Evolutionary conservation across 1,139 yeast species (phyloP), one percentile per base, ranked within the genome.

Genomic region (Blastobotrys aristatus): DNA sequence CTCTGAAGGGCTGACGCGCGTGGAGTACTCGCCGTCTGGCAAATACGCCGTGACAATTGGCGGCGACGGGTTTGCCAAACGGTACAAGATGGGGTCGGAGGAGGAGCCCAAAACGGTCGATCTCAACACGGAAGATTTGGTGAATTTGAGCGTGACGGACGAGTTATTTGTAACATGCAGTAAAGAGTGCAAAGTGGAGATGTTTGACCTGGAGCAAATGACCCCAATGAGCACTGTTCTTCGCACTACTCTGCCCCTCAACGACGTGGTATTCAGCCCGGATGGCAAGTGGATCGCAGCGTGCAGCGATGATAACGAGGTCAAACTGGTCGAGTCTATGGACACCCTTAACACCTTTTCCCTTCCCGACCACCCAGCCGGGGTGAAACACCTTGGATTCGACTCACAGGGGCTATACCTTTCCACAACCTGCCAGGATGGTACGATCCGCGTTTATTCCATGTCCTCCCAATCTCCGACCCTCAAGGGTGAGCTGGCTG

Each of bases 301-400:
- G 48, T 92, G 88, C 26, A 94, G 96, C 46, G 94, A 87, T 58
- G 94, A 85, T 53, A 74, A 77, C 46, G 78, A 79, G 52, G 70
- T 85, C 48, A 71, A 73, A 8, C 59, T 87, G 1, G 68, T 85
- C 2, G 82, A 79, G 52, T 58, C 76, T 16, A 67, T 66, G n/a
- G 72, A 73, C 36, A 68, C 69, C 22, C 60, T 65, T 2, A 57
- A 60, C 11, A 61, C 67, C 2, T 59, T 66, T 22, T 68, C 65
- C 30, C 38, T 20, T 32, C 44, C 44, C 34, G 50, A 35, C 74
- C 4, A 87, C 79, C 54, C 84, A 77, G 63, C 51, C 8, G 60
- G 66, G 3, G 69, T 83, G 32, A 74, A 77, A 34, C 77, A 77
- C 45, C 61, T 87, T 27, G 70, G 88, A 0, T 88, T 82, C 61